Base-by-base conservation (phyloP, 2,329 filamentous ascomycete genomes). In the Aspergillus alliaceus region DNA sequence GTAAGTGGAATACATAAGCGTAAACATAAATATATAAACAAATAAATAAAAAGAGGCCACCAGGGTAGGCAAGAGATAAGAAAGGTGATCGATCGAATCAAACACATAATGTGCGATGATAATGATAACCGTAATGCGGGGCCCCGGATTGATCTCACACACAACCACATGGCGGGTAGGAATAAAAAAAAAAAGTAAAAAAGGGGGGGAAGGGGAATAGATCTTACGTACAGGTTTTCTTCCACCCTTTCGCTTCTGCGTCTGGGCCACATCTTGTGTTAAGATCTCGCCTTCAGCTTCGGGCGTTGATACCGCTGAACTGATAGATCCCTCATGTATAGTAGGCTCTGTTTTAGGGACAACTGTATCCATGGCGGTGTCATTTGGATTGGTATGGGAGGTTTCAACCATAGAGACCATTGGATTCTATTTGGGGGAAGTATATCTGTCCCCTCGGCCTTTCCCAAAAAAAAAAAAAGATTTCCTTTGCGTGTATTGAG, bases 181-280 rank as follows among this genome's bases (percentile, higher is more conserved):
- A 44, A 29, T 29, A 11, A 27, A 44, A 40, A 44, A 8, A 53
- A 40, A 56, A 51, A 47, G 51, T 57, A 49, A 63, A 54, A 56
- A 49, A 42, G 52, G 56, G 55, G 57, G 58, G 58, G 48, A 35
- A 52, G 50, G 40, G 40, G 24, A 44, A 27, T 27, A 53, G 48
- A 49, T 64, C 56, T 66, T 65, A 83, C 86, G 77, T 87, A 98
- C 95, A 72, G 95, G 95, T 81, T 98, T 99, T 72, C 95, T 88
- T 60, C 95, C 95, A 71, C 95, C 95, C 82, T 99, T 99, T 72
- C 95, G 87, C 83, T 99, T 99, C 72, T 93, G 92, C 50, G 75
- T 76, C 64, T 78, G 78, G 54, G 74, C 70, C n/a, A 74, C 69
- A 58, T 80, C 77, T 61, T 75, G 76, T 12, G 65, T 71, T 53